Evolutionary conservation across 1,284 basidiomycete genomes (phyloP).

Genomic region (Cryptococcus sp.): DNA sequence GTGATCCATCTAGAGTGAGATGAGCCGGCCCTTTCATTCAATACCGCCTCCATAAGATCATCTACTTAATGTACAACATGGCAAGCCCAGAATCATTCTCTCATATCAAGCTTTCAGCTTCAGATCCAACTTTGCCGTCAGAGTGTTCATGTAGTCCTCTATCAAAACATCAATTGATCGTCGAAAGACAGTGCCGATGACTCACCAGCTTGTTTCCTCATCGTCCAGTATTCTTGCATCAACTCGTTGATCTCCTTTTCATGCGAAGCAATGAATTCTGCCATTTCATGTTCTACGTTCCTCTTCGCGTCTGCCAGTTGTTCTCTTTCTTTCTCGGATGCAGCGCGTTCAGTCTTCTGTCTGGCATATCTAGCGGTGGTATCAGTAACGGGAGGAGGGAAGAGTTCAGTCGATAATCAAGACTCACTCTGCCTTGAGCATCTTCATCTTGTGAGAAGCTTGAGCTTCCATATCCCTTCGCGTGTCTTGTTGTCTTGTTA

Average conservation of each 20-base stretch:
- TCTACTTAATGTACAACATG: too few relatives aligned
- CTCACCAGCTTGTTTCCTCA: slow-evolving; percentile 70
- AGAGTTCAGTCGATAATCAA: slow-evolving; percentile 7
- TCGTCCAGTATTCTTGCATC: slow-evolving; percentile 71
- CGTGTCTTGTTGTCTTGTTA: slow-evolving; percentile 66
- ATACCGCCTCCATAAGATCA: too few relatives aligned
- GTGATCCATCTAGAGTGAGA: too few relatives aligned
- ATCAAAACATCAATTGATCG: background rate
- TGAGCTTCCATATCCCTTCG: slow-evolving; percentile 66
- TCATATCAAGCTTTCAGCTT: background rate
- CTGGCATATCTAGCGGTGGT: background rate
- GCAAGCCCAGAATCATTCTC: too few relatives aligned
- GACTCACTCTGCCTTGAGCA: slow-evolving; percentile 68
- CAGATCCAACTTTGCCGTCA: slow-evolving; percentile 36
- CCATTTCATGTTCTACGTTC: slow-evolving; percentile 55
- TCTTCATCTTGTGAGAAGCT: slow-evolving; percentile 63
- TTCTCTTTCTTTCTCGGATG: slow-evolving; percentile 25
- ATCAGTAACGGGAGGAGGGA: background rate
- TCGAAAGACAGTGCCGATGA: slow-evolving; percentile 1
- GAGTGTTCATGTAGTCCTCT: slow-evolving; percentile 45
- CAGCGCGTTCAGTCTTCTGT: background rate
- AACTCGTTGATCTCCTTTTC: slow-evolving; percentile 70
- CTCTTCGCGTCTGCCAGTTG: slow-evolving; percentile 23
- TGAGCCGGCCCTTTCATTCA: too few relatives aligned
- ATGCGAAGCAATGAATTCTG: slow-evolving; percentile 64